Evolutionary conservation across 2,329 filamentous ascomycete species (phyloP), one percentile per base, ranked within the genome.

Genomic region (Ceratocystiopsis sp.): DNA sequence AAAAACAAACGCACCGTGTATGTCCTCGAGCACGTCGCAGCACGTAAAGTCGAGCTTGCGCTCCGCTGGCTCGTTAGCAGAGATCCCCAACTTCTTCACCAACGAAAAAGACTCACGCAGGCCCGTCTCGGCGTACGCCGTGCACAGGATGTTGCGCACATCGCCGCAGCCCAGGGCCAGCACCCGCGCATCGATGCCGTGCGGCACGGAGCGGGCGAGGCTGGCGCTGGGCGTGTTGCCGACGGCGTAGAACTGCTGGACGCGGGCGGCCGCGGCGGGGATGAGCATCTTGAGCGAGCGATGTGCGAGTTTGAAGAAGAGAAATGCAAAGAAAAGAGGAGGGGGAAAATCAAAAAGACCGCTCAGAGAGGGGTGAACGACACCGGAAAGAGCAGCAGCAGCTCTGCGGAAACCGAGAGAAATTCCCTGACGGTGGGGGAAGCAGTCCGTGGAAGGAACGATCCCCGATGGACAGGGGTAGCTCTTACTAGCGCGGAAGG

Each of bases 101-200:
- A 17, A 40, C 8, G 8, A 4, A 21, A 8, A 21, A 21, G 15
- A 52, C 62, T 50, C 40, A 62, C 61, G 54, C 25, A 64, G 48
- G 1, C 55, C 59, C 35, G 51, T 50, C 40, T 72, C 60, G 1
- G 55, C 53, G 48, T 68, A 69, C 1, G 60, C 52, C 0, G 73
- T 75, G 50, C 67, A 77, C 1, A 78, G 55, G 25, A 78, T 61
- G 47, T 71, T 69, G 13, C 71, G 64, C 37, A 68, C 57, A 56
- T 78, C 74, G 12, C 71, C 70, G 44, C 68, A 74, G 2, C 68
- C 71, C 3, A 78, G 60, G 1, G 69, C 60, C 15, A 79, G 59
- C 6, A 76, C 55, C 39, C 63, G 55, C 2, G 62, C 69, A 51
- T 69, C 58, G n/a, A 64, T 48, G 4, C 67, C 69, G 11, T 65